Conservation (phyloP, 2,329 filamentous ascomycete species). For the Coniochaeta hoffmannii region DNA sequence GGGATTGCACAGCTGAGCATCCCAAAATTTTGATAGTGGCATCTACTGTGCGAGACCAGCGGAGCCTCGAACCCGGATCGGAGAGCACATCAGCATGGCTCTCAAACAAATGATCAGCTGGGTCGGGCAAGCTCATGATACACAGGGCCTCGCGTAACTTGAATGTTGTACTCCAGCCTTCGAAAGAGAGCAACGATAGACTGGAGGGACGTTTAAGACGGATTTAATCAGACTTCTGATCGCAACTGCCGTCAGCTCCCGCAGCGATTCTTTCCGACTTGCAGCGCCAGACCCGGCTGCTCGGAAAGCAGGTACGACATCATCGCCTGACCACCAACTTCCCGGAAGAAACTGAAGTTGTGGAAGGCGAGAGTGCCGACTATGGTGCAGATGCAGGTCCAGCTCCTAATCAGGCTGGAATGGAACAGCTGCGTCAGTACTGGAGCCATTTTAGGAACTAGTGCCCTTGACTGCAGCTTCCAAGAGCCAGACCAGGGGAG, state of each 20-base stretch:
- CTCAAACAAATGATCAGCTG: neutral
- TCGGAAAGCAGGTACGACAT: neutral
- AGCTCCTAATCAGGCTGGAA: neutral
- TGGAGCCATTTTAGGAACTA: neutral
- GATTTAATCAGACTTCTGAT: neutral
- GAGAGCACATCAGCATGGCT: neutral
- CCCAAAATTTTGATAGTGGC: neutral
- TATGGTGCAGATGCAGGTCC: neutral
- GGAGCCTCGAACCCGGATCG: neutral
- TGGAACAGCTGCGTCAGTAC: neutral
- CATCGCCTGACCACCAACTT: neutral
- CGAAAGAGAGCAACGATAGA: neutral
- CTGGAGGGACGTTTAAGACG: neutral
- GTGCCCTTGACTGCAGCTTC: neutral
- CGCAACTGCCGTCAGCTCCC: neutral
- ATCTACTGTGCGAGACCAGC: neutral
- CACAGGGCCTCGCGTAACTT: neutral
- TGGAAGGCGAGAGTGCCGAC: neutral
- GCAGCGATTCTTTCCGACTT: neutral
- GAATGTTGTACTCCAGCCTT: neutral
- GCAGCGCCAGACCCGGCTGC: neutral
- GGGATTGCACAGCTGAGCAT: neutral
- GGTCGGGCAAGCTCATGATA: neutral
- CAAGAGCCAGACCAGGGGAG: neutral
- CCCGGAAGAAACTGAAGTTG: neutral